Evolutionary conservation across 208 protist genomes (phyloP).

Genomic region (Trichomonas gallinae): DNA sequence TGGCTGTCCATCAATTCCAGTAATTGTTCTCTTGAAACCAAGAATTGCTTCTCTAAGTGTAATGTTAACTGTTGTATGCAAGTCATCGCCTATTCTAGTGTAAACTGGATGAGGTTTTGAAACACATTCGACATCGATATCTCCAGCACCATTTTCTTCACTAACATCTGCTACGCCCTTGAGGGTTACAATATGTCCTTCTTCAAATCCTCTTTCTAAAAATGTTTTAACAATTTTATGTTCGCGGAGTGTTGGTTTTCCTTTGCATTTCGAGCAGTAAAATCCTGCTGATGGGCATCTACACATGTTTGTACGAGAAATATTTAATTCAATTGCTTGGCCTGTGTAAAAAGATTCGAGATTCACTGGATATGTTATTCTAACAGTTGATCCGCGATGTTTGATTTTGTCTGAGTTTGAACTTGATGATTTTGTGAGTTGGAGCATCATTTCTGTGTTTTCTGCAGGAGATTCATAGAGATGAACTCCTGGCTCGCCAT

Average conservation of each 20-base stretch:
- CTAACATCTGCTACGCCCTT: neutral
- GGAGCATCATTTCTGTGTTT: neutral
- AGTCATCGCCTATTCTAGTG: neutral
- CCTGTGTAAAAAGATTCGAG: neutral
- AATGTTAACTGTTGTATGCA: neutral
- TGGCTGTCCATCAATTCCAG: neutral
- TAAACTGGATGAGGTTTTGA: neutral
- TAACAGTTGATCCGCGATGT: neutral
- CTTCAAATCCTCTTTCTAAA: neutral
- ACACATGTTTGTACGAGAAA: neutral
- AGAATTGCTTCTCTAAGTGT: neutral
- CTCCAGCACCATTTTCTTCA: neutral
- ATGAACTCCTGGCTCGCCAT: neutral
- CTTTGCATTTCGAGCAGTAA: neutral
- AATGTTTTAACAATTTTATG: neutral
- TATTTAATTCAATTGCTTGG: neutral
- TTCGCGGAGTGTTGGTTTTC: neutral
- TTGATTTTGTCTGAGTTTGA: neutral
- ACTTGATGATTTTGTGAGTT: neutral
- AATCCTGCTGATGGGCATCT: neutral
- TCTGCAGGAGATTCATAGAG: neutral
- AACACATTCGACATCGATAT: slow-evolving; percentile 11
- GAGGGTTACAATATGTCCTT: neutral
- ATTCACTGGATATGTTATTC: neutral
- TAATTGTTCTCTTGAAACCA: neutral